A percentile compares a stretch with the other conserved stretches of the same genome.
Conservation (phyloP, 805 yeast species). For the Schwanniomyces vanrijiae region DNA sequence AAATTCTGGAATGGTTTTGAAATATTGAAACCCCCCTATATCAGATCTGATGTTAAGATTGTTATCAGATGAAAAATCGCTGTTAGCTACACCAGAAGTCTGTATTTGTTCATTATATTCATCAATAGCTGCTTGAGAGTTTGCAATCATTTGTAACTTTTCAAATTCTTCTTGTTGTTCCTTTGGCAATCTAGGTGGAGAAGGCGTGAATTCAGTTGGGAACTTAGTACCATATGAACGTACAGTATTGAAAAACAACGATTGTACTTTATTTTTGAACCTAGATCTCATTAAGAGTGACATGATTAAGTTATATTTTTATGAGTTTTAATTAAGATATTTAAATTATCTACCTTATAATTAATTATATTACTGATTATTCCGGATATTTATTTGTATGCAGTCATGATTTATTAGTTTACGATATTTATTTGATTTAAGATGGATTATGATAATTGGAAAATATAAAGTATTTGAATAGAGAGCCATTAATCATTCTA, state of each 20-base stretch:
- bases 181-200: slow-evolving; percentile 74
- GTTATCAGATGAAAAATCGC: slow-evolving; percentile 10
- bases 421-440: no score
- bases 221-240: slow-evolving; percentile 20
- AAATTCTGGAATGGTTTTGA: slow-evolving; percentile 87
- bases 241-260: background rate
- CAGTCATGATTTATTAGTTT: background rate
- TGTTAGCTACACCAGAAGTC: slow-evolving; percentile 27
- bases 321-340: background rate
- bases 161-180: slow-evolving; percentile 93
- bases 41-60: slow-evolving; percentile 45
- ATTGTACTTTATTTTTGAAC: background rate
- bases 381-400: background rate
- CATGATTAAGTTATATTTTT: background rate
- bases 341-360: no score
- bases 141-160: slow-evolving; percentile 75
- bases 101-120: slow-evolving; percentile 57
- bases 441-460: no score
- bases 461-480: background rate
- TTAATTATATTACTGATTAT: no score
- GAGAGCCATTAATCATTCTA: background rate
- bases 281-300: background rate
- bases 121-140: slow-evolving; percentile 73
- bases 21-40: slow-evolving; percentile 61
- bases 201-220: slow-evolving; percentile 23